Percentiles rank a stretch among this genome's conserved stretches.
These are phyloP conservation scores for Diaporthe longicolla DNA, from an alignment of 2,329 filamentous ascomycete species.

Conservation along the genomic window DNA sequence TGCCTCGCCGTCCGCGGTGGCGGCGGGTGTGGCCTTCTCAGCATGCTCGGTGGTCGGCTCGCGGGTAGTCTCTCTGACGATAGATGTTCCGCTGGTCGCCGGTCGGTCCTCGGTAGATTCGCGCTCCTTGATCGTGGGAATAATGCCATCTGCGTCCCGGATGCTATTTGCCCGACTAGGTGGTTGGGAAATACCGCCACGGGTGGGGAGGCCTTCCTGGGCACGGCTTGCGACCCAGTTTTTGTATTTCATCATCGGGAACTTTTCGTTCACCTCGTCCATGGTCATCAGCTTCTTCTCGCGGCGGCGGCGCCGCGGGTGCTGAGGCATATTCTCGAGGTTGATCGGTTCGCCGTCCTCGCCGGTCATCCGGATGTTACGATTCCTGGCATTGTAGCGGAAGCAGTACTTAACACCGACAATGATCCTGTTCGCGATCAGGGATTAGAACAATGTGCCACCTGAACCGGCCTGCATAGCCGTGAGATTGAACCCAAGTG, in stretches of 20 bases:
- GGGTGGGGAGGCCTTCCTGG: constrained; percentile 84
- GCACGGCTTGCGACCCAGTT: constrained; percentile 89
- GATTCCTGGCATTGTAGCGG: constrained; percentile 94
- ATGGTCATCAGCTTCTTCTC: constrained; percentile 99
- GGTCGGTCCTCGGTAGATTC: constrained; percentile 59
- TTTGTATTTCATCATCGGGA: constrained; percentile 97
- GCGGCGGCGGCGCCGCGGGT: constrained; percentile 86
- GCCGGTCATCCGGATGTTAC: constrained; percentile 77
- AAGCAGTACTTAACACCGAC: constrained; percentile 99
- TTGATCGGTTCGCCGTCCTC: constrained; percentile 92
- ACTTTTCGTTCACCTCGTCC: constrained; percentile 98
- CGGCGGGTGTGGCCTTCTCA: constrained; percentile 31
- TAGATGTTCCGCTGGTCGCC: constrained; percentile 49
- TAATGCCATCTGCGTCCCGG: constrained; percentile 73
- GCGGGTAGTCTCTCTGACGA: constrained; percentile 49
- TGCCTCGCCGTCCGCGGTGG: neutral
- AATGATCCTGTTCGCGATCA: constrained; percentile 81
- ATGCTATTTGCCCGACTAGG: constrained; percentile 81
- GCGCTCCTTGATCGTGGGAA: constrained; percentile 62
- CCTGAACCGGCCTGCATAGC: neutral
- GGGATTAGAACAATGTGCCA: constrained; percentile 46
- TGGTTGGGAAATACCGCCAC: constrained; percentile 84
- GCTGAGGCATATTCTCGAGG: constrained; percentile 85
- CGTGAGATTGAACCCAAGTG: constrained; percentile 38
- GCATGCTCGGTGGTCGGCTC: constrained; percentile 37